Base-by-base conservation (phyloP, 345 rosid genomes). In the Syzygium jambos region DNA sequence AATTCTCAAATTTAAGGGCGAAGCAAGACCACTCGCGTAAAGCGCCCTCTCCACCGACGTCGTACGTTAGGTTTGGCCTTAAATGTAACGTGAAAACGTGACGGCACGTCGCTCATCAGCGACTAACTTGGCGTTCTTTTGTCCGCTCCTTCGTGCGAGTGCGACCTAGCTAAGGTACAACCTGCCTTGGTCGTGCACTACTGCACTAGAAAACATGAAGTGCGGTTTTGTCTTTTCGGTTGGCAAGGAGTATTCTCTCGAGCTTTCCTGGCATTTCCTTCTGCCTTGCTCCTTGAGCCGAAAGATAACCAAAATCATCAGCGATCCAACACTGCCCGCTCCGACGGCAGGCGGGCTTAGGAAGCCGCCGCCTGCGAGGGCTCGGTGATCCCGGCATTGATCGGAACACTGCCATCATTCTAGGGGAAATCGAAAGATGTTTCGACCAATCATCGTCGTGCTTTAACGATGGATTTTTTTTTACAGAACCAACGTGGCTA, bases 321-420 rank as follows among this genome's bases (percentile, higher is more conserved):
- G 0, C 0, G 3, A 30, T 0, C 3, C 11, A 0, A 12, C 3
- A 15, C 7, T 11, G 0, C 38, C 7, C 0, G 21, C 5, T 63
- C 1, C 0, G 21, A 16, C 0, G 1, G 5, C 2, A 4, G 2
- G 30, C 16, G 19, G 3, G 30, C 17, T 19, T 30, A 30, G 15
- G 0, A 65, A 0, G 21, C 7, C 7, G 54, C 54, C 0, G 9
- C 57, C 10, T 7, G 1, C 0, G 9, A 11, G 23, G 0, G 11
- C 3, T 65, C 0, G 43, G 6, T 17, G 78, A 30, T 21, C 17
- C 9, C 1, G 1, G 0, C 13, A 1, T 68, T 68, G 3, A 68
- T 16, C 0, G 9, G 11, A 29, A 59, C 65, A 27, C 0, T 2
- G 3, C 12, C 17, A n/a, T 61, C 17, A 6, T n/a, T n/a, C 2